Evolutionary conservation across 2,329 filamentous ascomycete species (phyloP).

Genomic region (Penicillium sp.): DNA sequence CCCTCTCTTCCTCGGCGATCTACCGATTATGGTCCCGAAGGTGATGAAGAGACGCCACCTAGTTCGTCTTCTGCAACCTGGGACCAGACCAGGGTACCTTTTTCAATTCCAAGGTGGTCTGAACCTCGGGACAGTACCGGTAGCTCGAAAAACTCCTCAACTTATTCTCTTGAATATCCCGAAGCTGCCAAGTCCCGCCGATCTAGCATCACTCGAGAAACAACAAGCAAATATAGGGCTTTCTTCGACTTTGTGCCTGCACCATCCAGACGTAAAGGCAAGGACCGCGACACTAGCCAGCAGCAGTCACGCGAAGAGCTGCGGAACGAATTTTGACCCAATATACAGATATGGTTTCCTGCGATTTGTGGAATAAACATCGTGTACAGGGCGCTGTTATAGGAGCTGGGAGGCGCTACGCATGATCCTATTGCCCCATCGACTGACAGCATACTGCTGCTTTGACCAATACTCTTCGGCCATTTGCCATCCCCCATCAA

Average conservation of each 20-base stretch:
- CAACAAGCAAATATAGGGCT: slow-evolving; percentile 44
- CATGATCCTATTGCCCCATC: neutral
- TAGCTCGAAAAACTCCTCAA: slow-evolving; percentile 54
- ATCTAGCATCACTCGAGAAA: slow-evolving; percentile 45
- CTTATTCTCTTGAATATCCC: slow-evolving; percentile 48
- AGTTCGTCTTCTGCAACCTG: slow-evolving; percentile 50
- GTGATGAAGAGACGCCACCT: slow-evolving; percentile 51
- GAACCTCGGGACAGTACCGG: slow-evolving; percentile 48
- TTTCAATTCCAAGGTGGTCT: slow-evolving; percentile 45
- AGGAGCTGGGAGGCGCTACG: too few species aligned
- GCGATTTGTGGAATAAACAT: neutral
- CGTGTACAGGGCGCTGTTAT: neutral
- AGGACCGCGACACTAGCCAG: slow-evolving; percentile 43
- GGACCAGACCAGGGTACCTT: slow-evolving; percentile 49
- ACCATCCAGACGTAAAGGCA: slow-evolving; percentile 47
- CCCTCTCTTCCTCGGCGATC: slow-evolving; percentile 45
- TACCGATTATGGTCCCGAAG: slow-evolving; percentile 43
- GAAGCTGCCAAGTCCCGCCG: slow-evolving; percentile 43
- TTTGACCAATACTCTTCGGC: neutral
- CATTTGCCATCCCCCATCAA: neutral
- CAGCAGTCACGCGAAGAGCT: slow-evolving; percentile 41
- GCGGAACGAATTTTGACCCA: slow-evolving; percentile 35
- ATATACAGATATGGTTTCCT: neutral
- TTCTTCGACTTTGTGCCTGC: slow-evolving; percentile 52
- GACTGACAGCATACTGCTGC: neutral